Conservation (phyloP, 768 basidiomycete species). For the Pseudohyphozyma bogoriensis region DNA sequence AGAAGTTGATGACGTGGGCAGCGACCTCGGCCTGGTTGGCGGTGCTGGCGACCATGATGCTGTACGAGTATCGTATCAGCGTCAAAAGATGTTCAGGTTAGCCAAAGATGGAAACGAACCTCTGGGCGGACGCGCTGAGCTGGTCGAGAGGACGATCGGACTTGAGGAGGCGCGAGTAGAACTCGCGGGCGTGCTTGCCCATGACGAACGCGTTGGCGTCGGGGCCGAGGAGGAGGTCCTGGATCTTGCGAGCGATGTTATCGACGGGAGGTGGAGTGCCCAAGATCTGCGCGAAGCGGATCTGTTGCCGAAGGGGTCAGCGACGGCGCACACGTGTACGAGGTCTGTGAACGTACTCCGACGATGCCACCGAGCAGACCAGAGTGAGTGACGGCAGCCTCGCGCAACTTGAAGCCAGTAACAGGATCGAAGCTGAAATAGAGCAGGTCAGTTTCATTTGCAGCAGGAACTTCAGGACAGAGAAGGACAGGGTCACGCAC, state of each 20-base stretch:
- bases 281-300: too few species aligned
- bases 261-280: too few species aligned
- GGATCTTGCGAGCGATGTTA: too few species aligned
- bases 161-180: neutral
- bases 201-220: neutral
- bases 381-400: neutral
- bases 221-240: neutral
- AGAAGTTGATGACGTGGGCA: slow-evolving; percentile 6
- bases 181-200: neutral
- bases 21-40: slow-evolving; percentile 1
- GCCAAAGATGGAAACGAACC: neutral
- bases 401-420: neutral
- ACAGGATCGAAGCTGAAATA: neutral
- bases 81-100: neutral
- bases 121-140: neutral
- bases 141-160: neutral
- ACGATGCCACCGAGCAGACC: neutral
- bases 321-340: too few species aligned
- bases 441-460: neutral
- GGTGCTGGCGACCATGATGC: neutral
- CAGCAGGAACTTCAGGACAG: too few species aligned
- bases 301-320: too few species aligned
- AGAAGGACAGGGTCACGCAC: neutral
- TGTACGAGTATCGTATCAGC: too few species aligned
- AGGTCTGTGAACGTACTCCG: neutral